phyloP scores from a whole-genome alignment of 2,329 filamentous ascomycete genomes.

The Aspergillus intermedius region DNA sequence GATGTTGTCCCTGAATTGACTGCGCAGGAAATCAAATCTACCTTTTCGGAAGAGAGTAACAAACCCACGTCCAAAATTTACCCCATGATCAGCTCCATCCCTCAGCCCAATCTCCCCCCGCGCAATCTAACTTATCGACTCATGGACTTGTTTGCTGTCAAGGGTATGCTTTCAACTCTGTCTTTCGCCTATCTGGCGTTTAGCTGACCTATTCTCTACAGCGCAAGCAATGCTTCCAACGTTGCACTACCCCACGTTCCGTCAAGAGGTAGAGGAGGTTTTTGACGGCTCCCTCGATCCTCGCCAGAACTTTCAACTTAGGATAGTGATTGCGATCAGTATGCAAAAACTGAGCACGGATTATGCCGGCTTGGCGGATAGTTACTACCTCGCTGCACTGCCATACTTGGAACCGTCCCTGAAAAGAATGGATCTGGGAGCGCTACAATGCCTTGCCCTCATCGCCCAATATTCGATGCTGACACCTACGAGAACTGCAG shows the following conservation, averaged over 20 bases:
- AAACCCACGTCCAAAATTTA: slow-evolving; percentile 74
- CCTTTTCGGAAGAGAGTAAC: slow-evolving; percentile 58
- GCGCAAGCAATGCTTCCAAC: slow-evolving; percentile 84
- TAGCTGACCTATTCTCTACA: slow-evolving; percentile 33
- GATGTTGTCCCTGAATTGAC: slow-evolving; percentile 78
- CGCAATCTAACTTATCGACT: slow-evolving; percentile 68
- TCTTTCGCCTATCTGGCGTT: background rate
- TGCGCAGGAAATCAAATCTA: slow-evolving; percentile 60
- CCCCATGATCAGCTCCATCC: slow-evolving; percentile 78
- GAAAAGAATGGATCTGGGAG: slow-evolving; percentile 80
- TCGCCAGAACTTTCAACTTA: slow-evolving; percentile 79
- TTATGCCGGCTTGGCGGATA: slow-evolving; percentile 90
- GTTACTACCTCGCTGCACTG: slow-evolving; percentile 88
- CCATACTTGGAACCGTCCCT: slow-evolving; percentile 76
- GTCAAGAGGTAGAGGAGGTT: slow-evolving; percentile 69
- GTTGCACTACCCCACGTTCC: slow-evolving; percentile 75
- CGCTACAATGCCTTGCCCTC: slow-evolving; percentile 79
- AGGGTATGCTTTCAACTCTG: slow-evolving; percentile 50
- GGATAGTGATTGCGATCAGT: slow-evolving; percentile 90
- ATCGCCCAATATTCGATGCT: slow-evolving; percentile 88
- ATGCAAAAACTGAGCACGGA: slow-evolving; percentile 84
- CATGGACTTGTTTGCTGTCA: slow-evolving; percentile 77
- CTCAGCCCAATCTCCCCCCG: slow-evolving; percentile 68
- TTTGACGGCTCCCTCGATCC: slow-evolving; percentile 69
- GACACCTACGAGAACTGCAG: slow-evolving; percentile 83